Evolutionary conservation across 768 basidiomycete genomes (phyloP).

Genomic region (Leccinum uliginosum): DNA sequence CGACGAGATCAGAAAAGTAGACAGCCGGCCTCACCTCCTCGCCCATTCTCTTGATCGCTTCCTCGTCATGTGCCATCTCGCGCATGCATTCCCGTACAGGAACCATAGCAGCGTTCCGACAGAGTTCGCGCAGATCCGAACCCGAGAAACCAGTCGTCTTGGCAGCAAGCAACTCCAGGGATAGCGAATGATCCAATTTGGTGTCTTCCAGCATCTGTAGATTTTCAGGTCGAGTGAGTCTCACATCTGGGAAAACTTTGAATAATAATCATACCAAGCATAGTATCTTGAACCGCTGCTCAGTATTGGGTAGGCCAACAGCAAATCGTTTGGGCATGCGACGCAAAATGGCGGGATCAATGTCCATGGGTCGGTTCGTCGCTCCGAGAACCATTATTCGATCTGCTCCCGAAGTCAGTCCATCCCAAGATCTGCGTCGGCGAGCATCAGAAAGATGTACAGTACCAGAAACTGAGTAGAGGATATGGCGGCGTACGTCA

Average conservation of each 20-base stretch:
- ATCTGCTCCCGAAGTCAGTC: slow-evolving; percentile 74
- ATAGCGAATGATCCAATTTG: slow-evolving; percentile 56
- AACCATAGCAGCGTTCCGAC: slow-evolving; percentile 90
- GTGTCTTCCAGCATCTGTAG: slow-evolving; percentile 82
- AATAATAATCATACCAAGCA: slow-evolving; percentile 48
- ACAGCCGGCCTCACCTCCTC: slow-evolving; percentile 33
- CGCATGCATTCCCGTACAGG: slow-evolving; percentile 84
- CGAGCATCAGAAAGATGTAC: neutral
- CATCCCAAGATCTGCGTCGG: slow-evolving; percentile 81
- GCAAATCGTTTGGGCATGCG: slow-evolving; percentile 98
- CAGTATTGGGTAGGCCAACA: slow-evolving; percentile 69
- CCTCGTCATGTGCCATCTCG: slow-evolving; percentile 41
- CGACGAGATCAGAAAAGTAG: neutral
- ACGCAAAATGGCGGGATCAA: slow-evolving; percentile 80
- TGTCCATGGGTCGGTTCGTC: slow-evolving; percentile 92
- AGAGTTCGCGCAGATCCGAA: slow-evolving; percentile 88
- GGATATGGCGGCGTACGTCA: slow-evolving; percentile 57
- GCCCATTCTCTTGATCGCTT: slow-evolving; percentile 42
- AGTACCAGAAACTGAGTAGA: slow-evolving; percentile 3
- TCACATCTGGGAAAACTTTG: neutral
- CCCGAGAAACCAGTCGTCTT: slow-evolving; percentile 77
- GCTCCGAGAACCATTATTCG: slow-evolving; percentile 90
- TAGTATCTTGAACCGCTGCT: slow-evolving; percentile 84
- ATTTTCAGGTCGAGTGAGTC: neutral
- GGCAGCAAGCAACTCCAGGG: slow-evolving; percentile 57